Percentiles rank a stretch among this genome's conserved stretches.
These are phyloP conservation scores for Exsudoporus frostii DNA, from an alignment of 768 basidiomycete genomes.

Conservation along the genomic window DNA sequence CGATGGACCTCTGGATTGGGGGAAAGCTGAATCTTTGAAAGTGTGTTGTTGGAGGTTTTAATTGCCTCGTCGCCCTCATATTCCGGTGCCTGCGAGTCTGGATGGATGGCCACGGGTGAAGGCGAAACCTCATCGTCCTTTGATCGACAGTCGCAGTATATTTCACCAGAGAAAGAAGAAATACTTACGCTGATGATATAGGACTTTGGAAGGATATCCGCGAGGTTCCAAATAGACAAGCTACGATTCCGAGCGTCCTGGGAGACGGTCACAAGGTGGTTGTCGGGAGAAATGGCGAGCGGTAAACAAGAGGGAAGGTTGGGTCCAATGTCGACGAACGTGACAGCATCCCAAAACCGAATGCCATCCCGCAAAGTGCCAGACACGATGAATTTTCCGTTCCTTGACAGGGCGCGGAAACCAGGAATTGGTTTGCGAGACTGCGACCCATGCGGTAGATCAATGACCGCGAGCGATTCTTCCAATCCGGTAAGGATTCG, in stretches of 20 bases:
- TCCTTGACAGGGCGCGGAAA: not conserved
- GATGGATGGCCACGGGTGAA: not conserved
- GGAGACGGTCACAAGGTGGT: not conserved
- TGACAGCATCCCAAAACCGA: slow-evolving; percentile 5
- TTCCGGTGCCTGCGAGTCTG: not conserved
- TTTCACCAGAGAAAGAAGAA: not conserved
- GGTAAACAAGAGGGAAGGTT: not conserved
- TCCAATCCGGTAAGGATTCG: not conserved
- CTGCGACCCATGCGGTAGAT: not conserved
- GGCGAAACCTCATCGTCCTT: not conserved
- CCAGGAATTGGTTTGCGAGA: not conserved
- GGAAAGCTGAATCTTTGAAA: slow-evolving; percentile 1
- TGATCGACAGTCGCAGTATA: not conserved
- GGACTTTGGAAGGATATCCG: not conserved
- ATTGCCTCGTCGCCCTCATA: not conserved
- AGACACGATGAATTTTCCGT: slow-evolving; percentile 6
- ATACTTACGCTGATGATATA: not conserved
- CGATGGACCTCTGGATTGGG: slow-evolving; percentile 1
- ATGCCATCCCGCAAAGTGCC: not conserved
- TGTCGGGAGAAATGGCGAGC: not conserved
- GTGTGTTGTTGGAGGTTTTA: not conserved
- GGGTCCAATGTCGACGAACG: slow-evolving; percentile 3
- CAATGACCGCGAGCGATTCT: not conserved
- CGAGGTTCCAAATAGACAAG: not conserved
- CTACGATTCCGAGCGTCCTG: not conserved